phyloP scores from a whole-genome alignment of 768 basidiomycete genomes.

The Leccinellum rugosiceps region DNA sequence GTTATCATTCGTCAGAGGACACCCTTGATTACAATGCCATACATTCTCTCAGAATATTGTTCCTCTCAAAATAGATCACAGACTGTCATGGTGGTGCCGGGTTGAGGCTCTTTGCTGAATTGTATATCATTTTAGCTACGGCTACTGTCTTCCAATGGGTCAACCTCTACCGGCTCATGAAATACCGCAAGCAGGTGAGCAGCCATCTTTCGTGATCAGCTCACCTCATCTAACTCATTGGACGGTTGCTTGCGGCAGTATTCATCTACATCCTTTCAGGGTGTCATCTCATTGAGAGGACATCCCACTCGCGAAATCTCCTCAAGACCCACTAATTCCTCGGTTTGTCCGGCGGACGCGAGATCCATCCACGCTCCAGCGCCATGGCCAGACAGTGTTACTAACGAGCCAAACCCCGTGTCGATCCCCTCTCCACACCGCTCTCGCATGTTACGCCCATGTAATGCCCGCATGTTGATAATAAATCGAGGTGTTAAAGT shows the following conservation, averaged over 20 bases:
- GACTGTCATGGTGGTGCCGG: too few relatives aligned
- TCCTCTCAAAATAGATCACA: too few relatives aligned
- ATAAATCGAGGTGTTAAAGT: neutral
- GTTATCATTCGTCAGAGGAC: too few relatives aligned
- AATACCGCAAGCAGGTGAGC: constrained; percentile 34
- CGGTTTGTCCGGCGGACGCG: neutral
- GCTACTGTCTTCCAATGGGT: constrained; percentile 52
- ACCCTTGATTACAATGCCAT: too few relatives aligned
- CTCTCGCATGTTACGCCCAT: neutral
- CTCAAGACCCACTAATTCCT: neutral
- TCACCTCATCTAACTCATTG: constrained; percentile 5
- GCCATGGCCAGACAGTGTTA: too few relatives aligned
- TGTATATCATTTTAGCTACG: constrained; percentile 44
- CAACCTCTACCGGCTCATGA: constrained; percentile 39
- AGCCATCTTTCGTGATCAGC: constrained; percentile 1
- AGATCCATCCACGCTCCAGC: neutral
- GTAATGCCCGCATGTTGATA: neutral
- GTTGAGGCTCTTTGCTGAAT: too few relatives aligned
- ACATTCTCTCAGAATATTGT: too few relatives aligned
- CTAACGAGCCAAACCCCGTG: neutral
- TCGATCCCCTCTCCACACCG: neutral
- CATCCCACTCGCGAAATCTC: neutral
- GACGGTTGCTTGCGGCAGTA: constrained; percentile 52
- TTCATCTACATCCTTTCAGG: neutral
- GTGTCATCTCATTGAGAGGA: too few relatives aligned